Evolutionary conservation across 2,329 filamentous ascomycete genomes (phyloP).

Genomic region (Diaporthe citriasiana): DNA sequence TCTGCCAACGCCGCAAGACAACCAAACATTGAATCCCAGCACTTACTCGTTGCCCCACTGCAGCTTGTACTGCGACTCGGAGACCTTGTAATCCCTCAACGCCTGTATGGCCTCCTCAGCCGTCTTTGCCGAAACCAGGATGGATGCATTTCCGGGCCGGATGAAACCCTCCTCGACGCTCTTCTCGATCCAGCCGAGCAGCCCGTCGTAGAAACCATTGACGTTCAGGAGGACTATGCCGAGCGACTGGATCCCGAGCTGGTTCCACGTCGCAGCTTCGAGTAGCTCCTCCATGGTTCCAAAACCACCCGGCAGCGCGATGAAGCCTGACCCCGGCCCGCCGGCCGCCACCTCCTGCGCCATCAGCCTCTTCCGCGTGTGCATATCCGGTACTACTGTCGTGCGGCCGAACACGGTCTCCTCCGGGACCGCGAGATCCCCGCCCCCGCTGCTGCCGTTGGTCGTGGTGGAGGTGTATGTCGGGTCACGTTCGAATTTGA

Average conservation of each 20-base stretch:
- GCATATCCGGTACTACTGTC: conserved; percentile 95
- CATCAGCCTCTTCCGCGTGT: conserved; percentile 95
- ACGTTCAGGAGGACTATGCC: conserved; percentile 89
- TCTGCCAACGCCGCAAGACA: conserved; percentile 33
- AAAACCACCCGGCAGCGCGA: conserved; percentile 90
- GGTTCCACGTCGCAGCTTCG: conserved; percentile 94
- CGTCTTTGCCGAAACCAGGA: conserved; percentile 82
- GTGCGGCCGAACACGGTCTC: conserved; percentile 81
- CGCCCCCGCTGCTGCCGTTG: conserved; percentile 57
- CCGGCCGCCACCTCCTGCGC: conserved; percentile 86
- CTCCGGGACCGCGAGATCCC: conserved; percentile 69
- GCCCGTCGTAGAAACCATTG: conserved; percentile 91
- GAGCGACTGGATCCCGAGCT: conserved; percentile 88
- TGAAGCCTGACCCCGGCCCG: conserved; percentile 87
- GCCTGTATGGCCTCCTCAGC: conserved; percentile 79
- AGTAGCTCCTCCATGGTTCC: conserved; percentile 97
- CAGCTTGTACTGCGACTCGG: conserved; percentile 82
- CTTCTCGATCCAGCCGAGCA: conserved; percentile 84
- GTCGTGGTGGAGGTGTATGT: conserved; percentile 62
- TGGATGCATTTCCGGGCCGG: conserved; percentile 75
- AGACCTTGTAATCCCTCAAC: conserved; percentile 81
- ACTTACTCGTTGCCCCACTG: conserved; percentile 80
- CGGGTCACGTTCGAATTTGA: conserved; percentile 80
- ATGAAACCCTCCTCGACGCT: conserved; percentile 86
- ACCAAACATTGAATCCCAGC: neutral